Base-by-base conservation (phyloP, 2,329 filamentous ascomycete species). In the Ascochyta viciae-villosae region DNA sequence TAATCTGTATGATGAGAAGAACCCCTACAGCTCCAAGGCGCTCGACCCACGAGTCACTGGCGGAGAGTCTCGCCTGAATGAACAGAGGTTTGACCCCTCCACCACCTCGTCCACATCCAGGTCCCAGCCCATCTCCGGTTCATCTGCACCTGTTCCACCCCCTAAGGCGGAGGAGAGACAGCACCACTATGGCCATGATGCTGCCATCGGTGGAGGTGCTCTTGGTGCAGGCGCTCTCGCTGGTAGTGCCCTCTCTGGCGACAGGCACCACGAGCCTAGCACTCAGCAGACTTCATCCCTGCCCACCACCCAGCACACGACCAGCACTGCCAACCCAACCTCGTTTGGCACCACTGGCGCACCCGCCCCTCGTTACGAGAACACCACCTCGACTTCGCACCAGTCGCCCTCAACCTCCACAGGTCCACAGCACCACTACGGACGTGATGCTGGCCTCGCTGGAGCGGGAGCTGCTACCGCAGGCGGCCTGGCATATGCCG, bases 21-120 rank as follows among this genome's bases (percentile, higher is more conserved):
- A 58, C 43, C 70, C 68, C 0, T 72, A 72, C 40, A 69, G 62
- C 39, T 62, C 68, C 8, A 66, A 63, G 10, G 41, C 59, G 19
- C 54, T 74, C 19, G 70, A 74, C 26, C 69, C 70, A 43, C 70
- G 71, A 3, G 67, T 71, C 6, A 44, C 63, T 22, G 59, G 65
- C 7, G 53, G 49, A 3, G 60, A 63, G 19, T 43, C 59, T 13
- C 57, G 47, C 10, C 43, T 63, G 6, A 44, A 64, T 3, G 57
- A 66, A 31, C 67, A 71, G 39, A 60, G 51, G 31, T 66, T 65
- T 23, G 65, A 68, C 39, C 63, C 67, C 24, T 22, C 54, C 13
- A 42, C 50, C 42, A 42, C 50, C 4, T 51, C 60, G 19, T 54
- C 61, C 35, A 48, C 62, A 12, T 49, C 54, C 12, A 40, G 48